Conservation (phyloP, 208 protist species). For the Acanthamoeba healyi region DNA sequence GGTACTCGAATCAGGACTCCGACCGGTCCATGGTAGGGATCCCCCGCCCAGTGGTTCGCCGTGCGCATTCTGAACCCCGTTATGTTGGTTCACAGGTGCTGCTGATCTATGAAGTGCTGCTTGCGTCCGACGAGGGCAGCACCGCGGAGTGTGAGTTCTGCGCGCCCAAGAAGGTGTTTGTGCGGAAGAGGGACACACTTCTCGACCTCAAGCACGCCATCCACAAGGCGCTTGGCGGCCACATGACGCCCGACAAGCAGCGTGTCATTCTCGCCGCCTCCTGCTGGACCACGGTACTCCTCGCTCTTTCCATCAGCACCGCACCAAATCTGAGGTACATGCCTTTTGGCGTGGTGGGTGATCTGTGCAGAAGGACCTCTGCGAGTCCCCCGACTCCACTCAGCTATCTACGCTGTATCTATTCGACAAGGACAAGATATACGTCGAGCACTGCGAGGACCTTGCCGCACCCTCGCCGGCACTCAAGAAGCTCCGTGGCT, state of each 20-base stretch:
- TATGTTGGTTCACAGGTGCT: no score
- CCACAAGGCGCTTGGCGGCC: neutral
- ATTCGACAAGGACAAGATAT: neutral
- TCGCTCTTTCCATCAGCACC: neutral
- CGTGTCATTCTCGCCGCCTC: neutral
- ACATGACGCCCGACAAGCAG: conserved; percentile 2
- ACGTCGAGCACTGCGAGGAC: conserved; percentile 3
- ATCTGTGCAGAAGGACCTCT: neutral
- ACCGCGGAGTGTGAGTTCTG: neutral
- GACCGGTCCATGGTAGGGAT: no score
- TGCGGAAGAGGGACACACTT: neutral
- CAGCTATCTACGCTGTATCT: neutral
- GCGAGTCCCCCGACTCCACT: neutral
- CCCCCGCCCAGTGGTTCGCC: no score
- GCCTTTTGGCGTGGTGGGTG: neutral
- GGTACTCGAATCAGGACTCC: no score
- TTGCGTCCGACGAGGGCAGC: neutral
- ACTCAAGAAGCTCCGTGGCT: neutral
- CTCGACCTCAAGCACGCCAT: conserved; percentile 39
- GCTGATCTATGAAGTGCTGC: neutral
- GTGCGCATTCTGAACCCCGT: no score
- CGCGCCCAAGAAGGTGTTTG: neutral
- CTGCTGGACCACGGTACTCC: neutral
- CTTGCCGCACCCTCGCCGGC: neutral
- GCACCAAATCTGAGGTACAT: no score